A percentile compares a stretch with the other conserved stretches of the same genome.
Conservation (phyloP, 139 green algal species). For the Tetradesmus lagerheimii region DNA sequence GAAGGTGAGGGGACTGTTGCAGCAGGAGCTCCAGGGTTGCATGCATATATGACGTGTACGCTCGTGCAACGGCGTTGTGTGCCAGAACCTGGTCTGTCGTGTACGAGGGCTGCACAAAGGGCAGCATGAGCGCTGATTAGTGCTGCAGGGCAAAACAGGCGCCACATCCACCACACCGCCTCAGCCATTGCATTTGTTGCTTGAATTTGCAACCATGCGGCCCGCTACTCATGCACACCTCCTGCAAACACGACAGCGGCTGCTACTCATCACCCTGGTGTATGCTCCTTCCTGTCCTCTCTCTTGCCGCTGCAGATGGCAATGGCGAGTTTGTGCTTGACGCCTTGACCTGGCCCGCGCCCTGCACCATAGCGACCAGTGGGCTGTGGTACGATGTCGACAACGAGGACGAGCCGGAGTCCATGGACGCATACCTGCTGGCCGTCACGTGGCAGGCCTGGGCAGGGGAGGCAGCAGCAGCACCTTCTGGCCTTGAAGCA, state of each 20-base stretch:
- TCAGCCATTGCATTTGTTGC: not conserved
- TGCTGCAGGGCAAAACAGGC: too few relatives aligned
- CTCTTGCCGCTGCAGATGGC: not conserved
- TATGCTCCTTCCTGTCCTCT: not conserved
- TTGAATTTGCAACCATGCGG: not conserved
- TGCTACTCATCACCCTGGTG: not conserved
- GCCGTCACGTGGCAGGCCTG: slow-evolving; percentile 33
- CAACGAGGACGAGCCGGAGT: slow-evolving; percentile 12
- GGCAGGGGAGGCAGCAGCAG: slow-evolving; percentile 14
- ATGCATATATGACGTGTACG: too few relatives aligned
- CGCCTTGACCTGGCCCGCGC: slow-evolving; percentile 10
- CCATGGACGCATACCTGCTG: slow-evolving; percentile 27
- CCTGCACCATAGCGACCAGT: slow-evolving; percentile 4
- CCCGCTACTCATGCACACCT: not conserved
- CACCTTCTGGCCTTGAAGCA: slow-evolving; percentile 15
- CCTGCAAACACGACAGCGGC: not conserved
- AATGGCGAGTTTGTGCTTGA: slow-evolving; percentile 35
- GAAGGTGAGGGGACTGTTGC: slow-evolving; percentile 23
- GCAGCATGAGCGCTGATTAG: not conserved
- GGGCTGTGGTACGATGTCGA: slow-evolving; percentile 35
- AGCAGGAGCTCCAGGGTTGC: too few relatives aligned
- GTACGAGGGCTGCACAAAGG: too few relatives aligned
- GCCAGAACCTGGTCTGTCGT: too few relatives aligned
- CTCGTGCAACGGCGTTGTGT: too few relatives aligned
- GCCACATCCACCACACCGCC: not conserved